phyloP scores from a whole-genome alignment of 257 asterid species.

The Fraxinus excelsior region DNA sequence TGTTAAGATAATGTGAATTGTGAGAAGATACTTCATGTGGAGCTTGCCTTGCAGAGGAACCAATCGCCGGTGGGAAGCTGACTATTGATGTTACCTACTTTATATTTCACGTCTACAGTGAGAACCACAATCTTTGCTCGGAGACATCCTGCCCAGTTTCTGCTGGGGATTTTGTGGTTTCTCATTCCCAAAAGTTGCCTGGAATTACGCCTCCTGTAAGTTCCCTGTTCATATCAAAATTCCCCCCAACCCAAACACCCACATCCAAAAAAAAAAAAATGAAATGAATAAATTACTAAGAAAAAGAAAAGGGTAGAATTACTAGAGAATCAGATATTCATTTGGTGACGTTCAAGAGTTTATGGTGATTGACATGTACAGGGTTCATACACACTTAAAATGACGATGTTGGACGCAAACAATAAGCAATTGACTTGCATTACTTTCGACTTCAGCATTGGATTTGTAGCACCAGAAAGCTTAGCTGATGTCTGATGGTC shows the following conservation, averaged over 20 bases:
- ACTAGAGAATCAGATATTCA: not conserved
- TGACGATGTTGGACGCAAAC: slow-evolving; percentile 58
- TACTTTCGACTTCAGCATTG: slow-evolving; percentile 63
- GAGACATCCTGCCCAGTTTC: slow-evolving; percentile 77
- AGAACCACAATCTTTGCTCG: slow-evolving; percentile 58
- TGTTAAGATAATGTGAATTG: slow-evolving; percentile 11
- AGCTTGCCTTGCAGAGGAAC: slow-evolving; percentile 47
- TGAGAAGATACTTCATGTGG: not conserved
- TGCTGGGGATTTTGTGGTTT: slow-evolving; percentile 65
- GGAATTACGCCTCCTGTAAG: slow-evolving; percentile 84
- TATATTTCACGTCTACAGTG: slow-evolving; percentile 49
- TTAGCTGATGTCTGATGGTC: slow-evolving; percentile 42
- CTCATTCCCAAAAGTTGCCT: slow-evolving; percentile 79
- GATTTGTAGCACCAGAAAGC: slow-evolving; percentile 40
- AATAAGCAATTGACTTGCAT: slow-evolving; percentile 67
- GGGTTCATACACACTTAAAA: slow-evolving; percentile 68
- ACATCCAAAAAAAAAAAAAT: not conserved
- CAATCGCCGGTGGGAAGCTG: slow-evolving; percentile 65
- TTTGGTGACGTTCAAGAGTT: not conserved
- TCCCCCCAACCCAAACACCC: no score
- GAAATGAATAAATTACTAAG: not conserved
- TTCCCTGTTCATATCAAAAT: slow-evolving; percentile 10
- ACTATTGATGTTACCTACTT: slow-evolving; percentile 61
- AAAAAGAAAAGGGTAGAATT: not conserved
- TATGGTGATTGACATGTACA: slow-evolving; percentile 31